Percentiles rank a stretch among this genome's conserved stretches.
These are phyloP conservation scores for Lomentospora prolificans DNA, from an alignment of 2,329 filamentous ascomycete genomes.

Conservation along the genomic window DNA sequence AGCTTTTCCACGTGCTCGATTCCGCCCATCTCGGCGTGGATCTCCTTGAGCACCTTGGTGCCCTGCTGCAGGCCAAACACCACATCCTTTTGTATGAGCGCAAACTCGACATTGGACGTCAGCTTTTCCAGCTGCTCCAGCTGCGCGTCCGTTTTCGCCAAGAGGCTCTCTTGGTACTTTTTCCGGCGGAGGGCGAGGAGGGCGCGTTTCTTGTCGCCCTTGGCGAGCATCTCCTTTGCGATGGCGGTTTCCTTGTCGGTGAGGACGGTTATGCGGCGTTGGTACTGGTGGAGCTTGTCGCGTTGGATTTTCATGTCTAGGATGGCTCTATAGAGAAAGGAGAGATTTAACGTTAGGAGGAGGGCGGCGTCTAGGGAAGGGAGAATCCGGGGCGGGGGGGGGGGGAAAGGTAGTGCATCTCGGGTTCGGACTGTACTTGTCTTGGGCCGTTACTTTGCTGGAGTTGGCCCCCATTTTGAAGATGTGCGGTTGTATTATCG, in stretches of 20 bases:
- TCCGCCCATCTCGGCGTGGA: conserved; percentile 92
- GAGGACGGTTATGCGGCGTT: conserved; percentile 76
- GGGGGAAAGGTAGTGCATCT: conserved; percentile 11
- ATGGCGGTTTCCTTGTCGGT: conserved; percentile 82
- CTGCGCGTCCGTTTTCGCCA: conserved; percentile 83
- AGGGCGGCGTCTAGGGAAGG: conserved; percentile 6
- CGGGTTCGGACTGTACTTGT: conserved; percentile 55
- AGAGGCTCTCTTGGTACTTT: conserved; percentile 89
- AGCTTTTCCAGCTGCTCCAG: conserved; percentile 88
- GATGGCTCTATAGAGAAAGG: conserved; percentile 58
- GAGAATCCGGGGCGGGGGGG: conserved; percentile 9
- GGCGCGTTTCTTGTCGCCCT: conserved; percentile 70
- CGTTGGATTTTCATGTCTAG: conserved; percentile 96
- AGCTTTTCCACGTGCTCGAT: conserved; percentile 90
- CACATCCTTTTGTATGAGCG: conserved; percentile 92
- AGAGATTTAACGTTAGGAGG: conserved; percentile 6
- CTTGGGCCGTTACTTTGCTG: conserved; percentile 60
- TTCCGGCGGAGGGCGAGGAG: conserved; percentile 84
- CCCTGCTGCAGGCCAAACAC: conserved; percentile 88
- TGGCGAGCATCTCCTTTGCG: conserved; percentile 70
- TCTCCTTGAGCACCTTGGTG: conserved; percentile 78
- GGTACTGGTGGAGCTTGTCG: conserved; percentile 94
- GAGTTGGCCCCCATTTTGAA: conserved; percentile 41
- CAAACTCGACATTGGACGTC: conserved; percentile 86
- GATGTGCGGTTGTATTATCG: background rate